Evolutionary conservation across 345 rosid genomes (phyloP).

Genomic region (Eucalyptus sp.): DNA sequence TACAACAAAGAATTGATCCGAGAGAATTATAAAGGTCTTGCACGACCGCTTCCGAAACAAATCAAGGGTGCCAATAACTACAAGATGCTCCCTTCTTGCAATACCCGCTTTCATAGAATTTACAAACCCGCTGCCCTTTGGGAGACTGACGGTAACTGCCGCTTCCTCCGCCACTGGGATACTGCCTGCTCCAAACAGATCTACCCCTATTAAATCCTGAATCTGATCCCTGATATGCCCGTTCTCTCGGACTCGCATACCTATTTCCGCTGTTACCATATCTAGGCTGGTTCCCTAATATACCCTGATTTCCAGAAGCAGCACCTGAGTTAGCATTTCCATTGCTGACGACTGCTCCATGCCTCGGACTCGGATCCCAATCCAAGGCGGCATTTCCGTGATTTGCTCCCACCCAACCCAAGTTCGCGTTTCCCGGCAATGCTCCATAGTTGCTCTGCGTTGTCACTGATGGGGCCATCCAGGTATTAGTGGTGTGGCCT

Average conservation of each 20-base stretch:
- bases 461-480: slow-evolving; percentile 32
- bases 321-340: slow-evolving; percentile 15
- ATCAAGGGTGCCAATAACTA: slow-evolving; percentile 64
- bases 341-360: slow-evolving; percentile 21
- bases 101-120: slow-evolving; percentile 56
- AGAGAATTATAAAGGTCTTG: background rate
- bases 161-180: slow-evolving; percentile 18
- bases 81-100: slow-evolving; percentile 83
- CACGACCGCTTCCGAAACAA: background rate
- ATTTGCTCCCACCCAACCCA: slow-evolving; percentile 8
- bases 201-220: slow-evolving; percentile 41
- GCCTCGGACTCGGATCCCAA: slow-evolving; percentile 15
- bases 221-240: slow-evolving; percentile 31
- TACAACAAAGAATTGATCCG: background rate
- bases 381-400: slow-evolving; percentile 6
- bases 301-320: slow-evolving; percentile 7
- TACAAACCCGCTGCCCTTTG: slow-evolving; percentile 69
- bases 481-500: slow-evolving; percentile 9
- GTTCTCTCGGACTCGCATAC: slow-evolving; percentile 37
- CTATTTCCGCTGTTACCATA: slow-evolving; percentile 20
- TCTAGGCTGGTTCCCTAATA: slow-evolving; percentile 46
- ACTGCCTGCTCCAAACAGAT: slow-evolving; percentile 28
- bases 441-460: slow-evolving; percentile 18
- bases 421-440: slow-evolving; percentile 27
- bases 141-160: slow-evolving; percentile 37